phyloP scores from a whole-genome alignment of 1,284 basidiomycete species.

The Somion occarium region DNA sequence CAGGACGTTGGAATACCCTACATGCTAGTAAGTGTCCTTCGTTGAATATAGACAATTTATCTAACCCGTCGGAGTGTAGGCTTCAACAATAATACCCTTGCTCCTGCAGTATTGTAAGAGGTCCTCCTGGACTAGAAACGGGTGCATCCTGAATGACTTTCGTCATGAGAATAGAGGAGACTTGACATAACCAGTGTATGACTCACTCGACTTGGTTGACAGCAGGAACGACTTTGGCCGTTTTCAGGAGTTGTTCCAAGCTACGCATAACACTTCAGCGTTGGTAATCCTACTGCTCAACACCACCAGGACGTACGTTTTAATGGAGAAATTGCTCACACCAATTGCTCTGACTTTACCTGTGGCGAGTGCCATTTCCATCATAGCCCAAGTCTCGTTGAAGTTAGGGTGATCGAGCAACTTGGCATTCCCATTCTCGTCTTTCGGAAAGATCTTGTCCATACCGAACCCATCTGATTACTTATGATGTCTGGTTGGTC shows the following conservation, averaged over 20 bases:
- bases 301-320: slow-evolving; percentile 25
- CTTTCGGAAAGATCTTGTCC: slow-evolving; percentile 16
- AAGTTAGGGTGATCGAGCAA: slow-evolving; percentile 39
- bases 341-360: slow-evolving; percentile 48
- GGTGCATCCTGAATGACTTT: slow-evolving; percentile 44
- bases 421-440: slow-evolving; percentile 22
- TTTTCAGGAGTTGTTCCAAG: slow-evolving; percentile 37
- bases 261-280: slow-evolving; percentile 19
- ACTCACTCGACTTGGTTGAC: slow-evolving; percentile 59
- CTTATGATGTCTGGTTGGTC: background rate
- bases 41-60: background rate
- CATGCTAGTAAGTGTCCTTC: too few species aligned
- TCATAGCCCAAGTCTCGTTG: slow-evolving; percentile 52
- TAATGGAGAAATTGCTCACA: slow-evolving; percentile 38
- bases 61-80: slow-evolving; percentile 62
- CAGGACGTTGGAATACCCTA: slow-evolving; percentile 37
- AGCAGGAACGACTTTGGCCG: slow-evolving; percentile 47
- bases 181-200: slow-evolving; percentile 11
- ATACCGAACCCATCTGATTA: slow-evolving; percentile 9
- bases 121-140: slow-evolving; percentile 50
- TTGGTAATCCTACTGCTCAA: background rate
- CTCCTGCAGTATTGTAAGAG: slow-evolving; percentile 53
- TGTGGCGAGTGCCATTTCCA: slow-evolving; percentile 33
- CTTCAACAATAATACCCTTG: slow-evolving; percentile 58
- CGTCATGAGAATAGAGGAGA: slow-evolving; percentile 28